A percentile compares a stretch with the other conserved stretches of the same genome.
These are phyloP conservation scores for Ceratobasidium sp. DNA, from an alignment of 1,284 basidiomycete genomes.

Conservation along the genomic window DNA sequence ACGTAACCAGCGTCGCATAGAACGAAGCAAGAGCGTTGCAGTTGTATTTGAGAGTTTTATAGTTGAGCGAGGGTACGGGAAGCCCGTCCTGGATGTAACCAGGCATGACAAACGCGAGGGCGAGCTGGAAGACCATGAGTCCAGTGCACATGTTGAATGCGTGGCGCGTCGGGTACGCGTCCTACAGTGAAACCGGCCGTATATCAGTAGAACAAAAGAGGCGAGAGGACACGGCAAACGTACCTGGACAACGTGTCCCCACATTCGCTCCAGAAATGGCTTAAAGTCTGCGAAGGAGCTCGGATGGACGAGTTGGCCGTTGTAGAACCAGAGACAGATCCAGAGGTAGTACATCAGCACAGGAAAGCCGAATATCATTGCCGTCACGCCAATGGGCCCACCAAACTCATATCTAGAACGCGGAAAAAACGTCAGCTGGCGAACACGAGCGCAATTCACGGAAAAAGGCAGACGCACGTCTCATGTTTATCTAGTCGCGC, in stretches of 20 bases:
- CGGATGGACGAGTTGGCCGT: slow-evolving; percentile 82
- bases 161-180: slow-evolving; percentile 88
- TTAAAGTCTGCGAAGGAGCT: slow-evolving; percentile 71
- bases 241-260: slow-evolving; percentile 79
- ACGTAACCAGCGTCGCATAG: slow-evolving; percentile 84
- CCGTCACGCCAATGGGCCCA: slow-evolving; percentile 87
- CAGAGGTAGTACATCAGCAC: slow-evolving; percentile 96
- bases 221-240: slow-evolving; percentile 48
- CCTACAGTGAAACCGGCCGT: slow-evolving; percentile 58
- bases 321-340: slow-evolving; percentile 97
- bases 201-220: background rate
- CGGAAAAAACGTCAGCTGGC: background rate
- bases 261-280: slow-evolving; percentile 85
- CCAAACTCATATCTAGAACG: slow-evolving; percentile 87
- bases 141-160: slow-evolving; percentile 90
- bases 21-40: slow-evolving; percentile 92
- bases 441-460: background rate
- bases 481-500: slow-evolving; percentile 31
- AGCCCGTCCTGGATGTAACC: slow-evolving; percentile 94
- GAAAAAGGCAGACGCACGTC: slow-evolving; percentile 3
- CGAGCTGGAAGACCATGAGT: slow-evolving; percentile 87
- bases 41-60: slow-evolving; percentile 94
- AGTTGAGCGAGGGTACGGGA: slow-evolving; percentile 87
- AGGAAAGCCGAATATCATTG: slow-evolving; percentile 96
- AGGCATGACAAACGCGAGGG: slow-evolving; percentile 89